A percentile compares a stretch with the other conserved stretches of the same genome.
phyloP scores from a whole-genome alignment of 2,329 filamentous ascomycete genomes.

The Ilyonectria destructans region DNA sequence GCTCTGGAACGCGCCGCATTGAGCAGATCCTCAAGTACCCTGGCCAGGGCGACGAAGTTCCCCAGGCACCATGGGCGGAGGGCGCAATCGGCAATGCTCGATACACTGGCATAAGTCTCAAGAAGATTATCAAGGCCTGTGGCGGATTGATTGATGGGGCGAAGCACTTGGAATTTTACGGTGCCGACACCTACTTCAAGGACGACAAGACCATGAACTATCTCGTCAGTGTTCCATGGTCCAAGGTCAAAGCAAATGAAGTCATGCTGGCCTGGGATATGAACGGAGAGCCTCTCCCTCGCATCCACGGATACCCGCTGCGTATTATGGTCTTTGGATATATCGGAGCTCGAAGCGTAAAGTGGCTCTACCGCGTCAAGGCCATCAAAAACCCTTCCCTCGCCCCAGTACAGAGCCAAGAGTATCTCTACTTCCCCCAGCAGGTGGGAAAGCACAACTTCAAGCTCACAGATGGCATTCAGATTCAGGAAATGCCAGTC shows the following conservation, averaged over 20 bases:
- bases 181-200: constrained; percentile 83
- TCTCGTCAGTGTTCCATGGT: constrained; percentile 76
- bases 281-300: constrained; percentile 77
- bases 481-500: constrained; percentile 82
- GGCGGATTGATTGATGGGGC: constrained; percentile 71
- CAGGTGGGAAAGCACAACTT: constrained; percentile 80
- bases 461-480: constrained; percentile 72
- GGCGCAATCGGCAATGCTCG: constrained; percentile 78
- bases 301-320: constrained; percentile 77
- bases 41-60: constrained; percentile 77
- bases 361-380: constrained; percentile 76
- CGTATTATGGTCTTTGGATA: constrained; percentile 76
- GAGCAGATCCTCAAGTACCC: constrained; percentile 78
- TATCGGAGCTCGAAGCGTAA: constrained; percentile 76
- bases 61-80: constrained; percentile 73
- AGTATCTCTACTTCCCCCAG: constrained; percentile 80
- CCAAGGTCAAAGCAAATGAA: constrained; percentile 78
- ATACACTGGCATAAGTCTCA: constrained; percentile 76
- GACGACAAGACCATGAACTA: constrained; percentile 78
- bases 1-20: constrained; percentile 78
- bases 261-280: constrained; percentile 81
- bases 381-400: constrained; percentile 70
- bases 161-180: constrained; percentile 78
- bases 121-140: constrained; percentile 80
- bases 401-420: constrained; percentile 76